Base-by-base conservation (phyloP, 208 protist species). In the Porcisia hertigi region DNA sequence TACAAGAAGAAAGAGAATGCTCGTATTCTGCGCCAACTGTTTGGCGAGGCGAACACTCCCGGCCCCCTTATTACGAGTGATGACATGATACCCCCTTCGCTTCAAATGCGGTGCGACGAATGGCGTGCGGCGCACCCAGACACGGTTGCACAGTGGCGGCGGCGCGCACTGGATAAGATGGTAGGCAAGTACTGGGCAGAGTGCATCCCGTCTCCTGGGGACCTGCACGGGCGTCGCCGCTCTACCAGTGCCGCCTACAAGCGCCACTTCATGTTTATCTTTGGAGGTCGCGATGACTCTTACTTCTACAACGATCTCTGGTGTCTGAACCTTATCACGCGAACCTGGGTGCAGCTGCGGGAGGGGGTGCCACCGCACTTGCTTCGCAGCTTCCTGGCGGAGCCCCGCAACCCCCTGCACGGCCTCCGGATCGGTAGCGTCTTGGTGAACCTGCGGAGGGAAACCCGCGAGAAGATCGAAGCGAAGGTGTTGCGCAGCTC, bases 271-370 rank as follows among this genome's bases (percentile, higher is more conserved):
- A 71, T 94, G 43, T 90, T 88, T 66, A 72, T 94, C 58, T 94
- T 94, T 83, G 88, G 90, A 52, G 90, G 90, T 20, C 81, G 90
- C 39, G 90, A 91, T 43, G 80, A 75, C 20, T 39, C 72, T 9
- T 74, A 64, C 71, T 94, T 92, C 74, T 92, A 88, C 79, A 94
- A 94, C 67, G 90, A 94, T 65, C 72, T 92, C 9, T 94, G 90
- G 90, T 86, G 90, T 16, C 77, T 92, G 25, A 94, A 92, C 77
- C 65, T 69, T 2, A 67, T 80, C 34, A 92, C 87, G 36, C 86
- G 81, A 20, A 77, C 73, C 45, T 94, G 90, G 90, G 70, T 90
- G 54, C 86, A 89, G 77, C 74, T 94, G 57, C 84, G 86, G 0
- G 83, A 80, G 9, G 89, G 90, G 55, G 79, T 86, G 18, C 86